These are phyloP conservation scores for Rhizopogon salebrosus DNA, from an alignment of 768 basidiomycete genomes.

Conservation along the genomic window DNA sequence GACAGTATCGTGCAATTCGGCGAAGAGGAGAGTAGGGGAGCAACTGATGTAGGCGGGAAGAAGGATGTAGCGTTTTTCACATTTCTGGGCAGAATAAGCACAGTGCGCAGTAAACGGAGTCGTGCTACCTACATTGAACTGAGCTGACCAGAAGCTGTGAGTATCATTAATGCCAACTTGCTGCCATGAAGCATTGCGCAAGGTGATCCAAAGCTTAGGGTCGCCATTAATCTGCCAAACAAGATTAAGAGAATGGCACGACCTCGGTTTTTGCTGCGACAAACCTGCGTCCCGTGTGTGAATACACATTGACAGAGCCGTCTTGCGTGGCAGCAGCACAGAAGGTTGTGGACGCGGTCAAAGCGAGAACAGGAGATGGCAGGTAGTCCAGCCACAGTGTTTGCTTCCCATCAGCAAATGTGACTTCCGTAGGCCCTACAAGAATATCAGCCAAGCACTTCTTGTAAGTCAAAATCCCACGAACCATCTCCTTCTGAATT, in stretches of 20 bases:
- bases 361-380: constrained; percentile 60
- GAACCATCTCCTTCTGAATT: constrained; percentile 68
- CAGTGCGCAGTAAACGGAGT: neutral
- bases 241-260: neutral
- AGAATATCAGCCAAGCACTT: neutral
- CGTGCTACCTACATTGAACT: constrained; percentile 59
- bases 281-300: constrained; percentile 77
- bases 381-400: constrained; percentile 90
- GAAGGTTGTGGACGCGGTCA: constrained; percentile 61
- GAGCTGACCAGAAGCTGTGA: constrained; percentile 71
- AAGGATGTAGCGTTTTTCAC: constrained; percentile 59
- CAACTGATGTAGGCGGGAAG: constrained; percentile 63
- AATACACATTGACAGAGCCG: constrained; percentile 79
- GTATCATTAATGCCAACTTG: constrained; percentile 58
- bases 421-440: constrained; percentile 63
- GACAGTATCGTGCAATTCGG: constrained; percentile 60
- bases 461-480: constrained; percentile 14
- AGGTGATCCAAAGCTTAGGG: constrained; percentile 65
- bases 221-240: constrained; percentile 63
- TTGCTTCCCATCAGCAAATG: constrained; percentile 57
- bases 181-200: constrained; percentile 64
- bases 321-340: constrained; percentile 78
- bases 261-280: constrained; percentile 13
- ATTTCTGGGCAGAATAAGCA: constrained; percentile 52
- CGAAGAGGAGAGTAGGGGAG: constrained; percentile 48